Conservation (phyloP, 495 filamentous ascomycete species). For the Bombardia bombarda region DNA sequence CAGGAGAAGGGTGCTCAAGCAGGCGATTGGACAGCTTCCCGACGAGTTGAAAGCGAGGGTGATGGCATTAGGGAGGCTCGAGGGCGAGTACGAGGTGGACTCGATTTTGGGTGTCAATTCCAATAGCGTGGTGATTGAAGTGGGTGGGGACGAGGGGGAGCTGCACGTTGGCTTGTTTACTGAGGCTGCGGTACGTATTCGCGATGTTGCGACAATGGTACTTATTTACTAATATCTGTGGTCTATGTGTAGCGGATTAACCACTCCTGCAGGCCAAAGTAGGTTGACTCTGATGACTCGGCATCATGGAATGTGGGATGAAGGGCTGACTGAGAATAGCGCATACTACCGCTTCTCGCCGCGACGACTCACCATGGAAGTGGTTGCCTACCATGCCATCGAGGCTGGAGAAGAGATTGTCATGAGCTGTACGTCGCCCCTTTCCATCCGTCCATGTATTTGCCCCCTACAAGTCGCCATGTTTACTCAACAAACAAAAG, state of each 20-base stretch:
- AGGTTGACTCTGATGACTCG: slow-evolving; percentile 6
- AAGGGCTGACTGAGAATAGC: slow-evolving; percentile 2
- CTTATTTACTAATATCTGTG: slow-evolving; percentile 1
- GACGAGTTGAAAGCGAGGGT: slow-evolving; percentile 18
- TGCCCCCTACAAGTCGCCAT: background rate
- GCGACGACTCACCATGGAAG: slow-evolving; percentile 24
- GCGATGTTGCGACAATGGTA: background rate
- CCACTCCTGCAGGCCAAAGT: slow-evolving; percentile 37
- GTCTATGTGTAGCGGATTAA: slow-evolving; percentile 26
- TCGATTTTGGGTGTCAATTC: slow-evolving; percentile 33
- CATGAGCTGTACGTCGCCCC: slow-evolving; percentile 29
- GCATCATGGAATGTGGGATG: background rate
- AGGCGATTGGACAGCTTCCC: slow-evolving; percentile 26
- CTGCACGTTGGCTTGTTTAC: slow-evolving; percentile 29
- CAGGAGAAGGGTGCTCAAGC: slow-evolving; percentile 25
- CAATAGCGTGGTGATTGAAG: slow-evolving; percentile 21
- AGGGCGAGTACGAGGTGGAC: slow-evolving; percentile 27
- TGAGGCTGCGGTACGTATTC: slow-evolving; percentile 25
- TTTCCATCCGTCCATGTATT: background rate
- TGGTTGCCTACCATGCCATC: slow-evolving; percentile 31
- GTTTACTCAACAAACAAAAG: slow-evolving; percentile 15
- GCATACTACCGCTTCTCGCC: slow-evolving; percentile 31
- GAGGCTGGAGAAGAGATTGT: slow-evolving; percentile 31
- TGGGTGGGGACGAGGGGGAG: slow-evolving; percentile 16
- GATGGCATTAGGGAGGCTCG: slow-evolving; percentile 13